Conservation (phyloP, 768 basidiomycete species). For the Kwoniella newhampshirensis region DNA sequence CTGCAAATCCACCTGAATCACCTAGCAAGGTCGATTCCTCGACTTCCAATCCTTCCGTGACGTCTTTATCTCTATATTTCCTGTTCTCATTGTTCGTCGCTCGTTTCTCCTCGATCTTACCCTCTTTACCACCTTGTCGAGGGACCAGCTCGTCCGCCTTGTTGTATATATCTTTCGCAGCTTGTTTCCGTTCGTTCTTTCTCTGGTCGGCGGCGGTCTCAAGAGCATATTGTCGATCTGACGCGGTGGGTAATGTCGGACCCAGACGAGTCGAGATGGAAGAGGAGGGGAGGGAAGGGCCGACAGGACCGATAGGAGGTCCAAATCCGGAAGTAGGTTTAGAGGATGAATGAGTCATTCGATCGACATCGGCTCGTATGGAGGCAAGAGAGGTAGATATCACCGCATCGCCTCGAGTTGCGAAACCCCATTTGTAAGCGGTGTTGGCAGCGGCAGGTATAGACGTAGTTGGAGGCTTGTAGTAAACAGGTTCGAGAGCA, state of each 20-base stretch:
- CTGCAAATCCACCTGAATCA: slow-evolving; percentile 71
- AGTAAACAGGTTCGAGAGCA: slow-evolving; percentile 34
- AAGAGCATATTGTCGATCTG: slow-evolving; percentile 63
- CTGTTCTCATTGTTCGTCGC: slow-evolving; percentile 70
- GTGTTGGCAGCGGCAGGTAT: slow-evolving; percentile 69
- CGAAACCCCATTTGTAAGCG: slow-evolving; percentile 84
- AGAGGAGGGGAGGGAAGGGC: slow-evolving; percentile 50
- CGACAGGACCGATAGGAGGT: slow-evolving; percentile 22
- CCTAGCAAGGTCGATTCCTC: slow-evolving; percentile 79
- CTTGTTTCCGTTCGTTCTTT: slow-evolving; percentile 66
- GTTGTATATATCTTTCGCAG: slow-evolving; percentile 66
- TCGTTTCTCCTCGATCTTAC: slow-evolving; percentile 81
- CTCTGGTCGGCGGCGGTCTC: slow-evolving; percentile 62
- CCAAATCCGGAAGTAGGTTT: slow-evolving; percentile 16
- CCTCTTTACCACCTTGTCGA: slow-evolving; percentile 76
- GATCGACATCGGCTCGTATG: slow-evolving; percentile 63
- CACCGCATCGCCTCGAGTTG: slow-evolving; percentile 63
- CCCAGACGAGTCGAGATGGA: slow-evolving; percentile 24
- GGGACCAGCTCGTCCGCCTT: slow-evolving; percentile 75
- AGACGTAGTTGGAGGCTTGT: slow-evolving; percentile 53
- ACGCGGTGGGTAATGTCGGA: slow-evolving; percentile 24
- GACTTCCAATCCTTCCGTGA: slow-evolving; percentile 67
- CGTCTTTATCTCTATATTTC: slow-evolving; percentile 65
- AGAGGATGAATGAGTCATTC: slow-evolving; percentile 54
- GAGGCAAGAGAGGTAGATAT: slow-evolving; percentile 64